Base-by-base conservation (phyloP, 1,284 basidiomycete genomes). In the Leccinum angustisporum region DNA sequence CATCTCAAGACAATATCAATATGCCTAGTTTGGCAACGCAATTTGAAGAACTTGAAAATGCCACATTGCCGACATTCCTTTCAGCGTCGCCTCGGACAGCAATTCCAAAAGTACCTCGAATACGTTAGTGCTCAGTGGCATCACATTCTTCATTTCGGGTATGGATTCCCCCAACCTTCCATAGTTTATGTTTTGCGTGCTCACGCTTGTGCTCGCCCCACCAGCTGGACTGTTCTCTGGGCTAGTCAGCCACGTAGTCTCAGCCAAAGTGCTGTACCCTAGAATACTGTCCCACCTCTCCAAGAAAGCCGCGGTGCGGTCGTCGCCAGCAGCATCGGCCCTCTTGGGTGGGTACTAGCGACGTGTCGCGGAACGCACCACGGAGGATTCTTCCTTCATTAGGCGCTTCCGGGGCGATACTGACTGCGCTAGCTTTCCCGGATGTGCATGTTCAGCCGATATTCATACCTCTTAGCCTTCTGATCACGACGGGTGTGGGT, bases 401-500 rank as follows among this genome's bases (percentile, higher is more conserved):
- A 5, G 94, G 95, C 18, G 88, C 92, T 0, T 93, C 91, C 1
- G 95, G 95, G 1, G 94, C 93, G 0, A 86, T 86, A 1, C 69
- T 94, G 68, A 90, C 90, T 0, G 92, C 93, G 0, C 79, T 94
- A 16, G 91, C 91, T 0, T 95, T 87, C 75, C 95, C 94, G 1
- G 25, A 25, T 3, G 3, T 3, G 25, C 25, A 93, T 43, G 82
- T 95, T 14, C 83, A 87, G 6, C 78, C 96, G 53, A 84, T 95
- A 63, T 90, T 97, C 68, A 81, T 93, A 6, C 93, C 94, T 0
- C 85, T 90, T 61, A 84, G 86, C 4, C 81, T 97, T 53, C 87
- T 92, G 11, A 94, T 96, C 25, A 87, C 89, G 38, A 81, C 81
- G 60, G 94, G 90, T 43, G 87, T 95, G n/a, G 82, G 81, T 9